A percentile compares a stretch with the other conserved stretches of the same genome.
These are phyloP conservation scores for Stellera chamaejasme DNA, from an alignment of 345 rosid genomes.

Conservation along the genomic window DNA sequence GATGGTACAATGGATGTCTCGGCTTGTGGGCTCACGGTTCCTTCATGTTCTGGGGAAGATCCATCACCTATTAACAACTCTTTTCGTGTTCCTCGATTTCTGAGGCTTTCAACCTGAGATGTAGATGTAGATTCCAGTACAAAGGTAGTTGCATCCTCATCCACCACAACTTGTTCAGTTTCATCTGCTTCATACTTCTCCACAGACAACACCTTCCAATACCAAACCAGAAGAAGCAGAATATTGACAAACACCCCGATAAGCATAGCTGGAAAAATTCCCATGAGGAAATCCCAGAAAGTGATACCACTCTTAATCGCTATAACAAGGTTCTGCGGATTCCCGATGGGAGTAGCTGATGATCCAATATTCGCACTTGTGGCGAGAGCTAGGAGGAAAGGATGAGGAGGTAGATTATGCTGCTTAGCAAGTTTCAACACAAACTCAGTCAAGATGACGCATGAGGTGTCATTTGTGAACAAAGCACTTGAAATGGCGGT, in stretches of 20 bases:
- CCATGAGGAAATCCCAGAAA: conserved; percentile 48
- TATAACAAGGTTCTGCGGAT: conserved; percentile 79
- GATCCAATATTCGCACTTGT: conserved; percentile 87
- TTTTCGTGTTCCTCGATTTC: conserved; percentile 39
- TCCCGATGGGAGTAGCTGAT: conserved; percentile 82
- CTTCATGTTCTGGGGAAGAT: conserved; percentile 16
- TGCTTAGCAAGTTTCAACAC: conserved; percentile 73
- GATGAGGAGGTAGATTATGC: conserved; percentile 73
- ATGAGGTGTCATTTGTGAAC: conserved; percentile 80
- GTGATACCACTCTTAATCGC: conserved; percentile 63
- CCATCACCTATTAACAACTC: conserved; percentile 17
- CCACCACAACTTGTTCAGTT: conserved; percentile 28
- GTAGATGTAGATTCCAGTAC: conserved; percentile 66
- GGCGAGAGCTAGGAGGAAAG: conserved; percentile 74
- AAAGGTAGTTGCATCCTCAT: conserved; percentile 50
- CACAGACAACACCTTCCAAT: conserved; percentile 52
- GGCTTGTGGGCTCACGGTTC: conserved; percentile 11
- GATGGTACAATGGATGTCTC: conserved; percentile 9
- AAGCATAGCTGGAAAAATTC: conserved; percentile 64
- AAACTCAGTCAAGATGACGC: conserved; percentile 77
- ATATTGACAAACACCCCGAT: conserved; percentile 56
- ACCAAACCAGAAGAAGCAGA: conserved; percentile 46
- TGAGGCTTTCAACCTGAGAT: conserved; percentile 36
- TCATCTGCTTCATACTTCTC: conserved; percentile 51
- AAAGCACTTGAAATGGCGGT: conserved; percentile 77